Evolutionary conservation across 768 basidiomycete species (phyloP).

Genomic region (Podaxis sp.): DNA sequence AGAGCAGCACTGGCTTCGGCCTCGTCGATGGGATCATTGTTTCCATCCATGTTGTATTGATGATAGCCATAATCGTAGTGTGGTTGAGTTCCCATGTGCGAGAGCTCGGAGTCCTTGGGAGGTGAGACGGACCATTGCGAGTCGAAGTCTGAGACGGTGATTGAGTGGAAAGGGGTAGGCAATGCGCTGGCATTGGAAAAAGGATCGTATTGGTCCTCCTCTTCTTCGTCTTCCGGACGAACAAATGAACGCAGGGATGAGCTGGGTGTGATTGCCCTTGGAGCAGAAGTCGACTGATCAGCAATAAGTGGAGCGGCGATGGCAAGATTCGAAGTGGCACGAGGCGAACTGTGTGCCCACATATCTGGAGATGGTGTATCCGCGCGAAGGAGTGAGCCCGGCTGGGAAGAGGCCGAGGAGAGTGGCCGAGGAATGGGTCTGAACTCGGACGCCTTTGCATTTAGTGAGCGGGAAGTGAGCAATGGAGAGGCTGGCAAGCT

Average conservation of each 20-base stretch:
- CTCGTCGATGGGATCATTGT: constrained; percentile 30
- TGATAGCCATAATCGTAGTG: constrained; percentile 17
- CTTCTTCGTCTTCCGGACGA: constrained; percentile 64
- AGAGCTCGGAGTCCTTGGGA: constrained; percentile 14
- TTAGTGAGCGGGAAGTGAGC: constrained; percentile 82
- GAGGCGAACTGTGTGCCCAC: constrained; percentile 76
- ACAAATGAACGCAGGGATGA: constrained; percentile 67
- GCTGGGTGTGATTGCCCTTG: constrained; percentile 64
- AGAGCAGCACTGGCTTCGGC: constrained; percentile 59
- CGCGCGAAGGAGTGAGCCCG: constrained; percentile 54
- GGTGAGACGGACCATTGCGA: constrained; percentile 30
- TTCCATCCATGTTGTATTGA: constrained; percentile 17
- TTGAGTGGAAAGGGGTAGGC: constrained; percentile 61
- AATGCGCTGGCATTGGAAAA: constrained; percentile 49
- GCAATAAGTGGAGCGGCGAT: constrained; percentile 89
- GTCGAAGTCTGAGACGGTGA: constrained; percentile 65
- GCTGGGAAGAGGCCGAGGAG: constrained; percentile 69
- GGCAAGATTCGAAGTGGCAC: constrained; percentile 81
- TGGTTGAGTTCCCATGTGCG: constrained; percentile 28
- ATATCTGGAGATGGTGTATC: constrained; percentile 90
- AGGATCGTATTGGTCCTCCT: constrained; percentile 86
- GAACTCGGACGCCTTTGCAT: constrained; percentile 89
- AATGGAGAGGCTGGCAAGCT: constrained; percentile 84
- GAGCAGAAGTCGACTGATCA: constrained; percentile 50
- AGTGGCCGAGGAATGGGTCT: constrained; percentile 81